These are phyloP conservation scores for Inonotus obliquus DNA, from an alignment of 1,284 basidiomycete species.

Conservation along the genomic window DNA sequence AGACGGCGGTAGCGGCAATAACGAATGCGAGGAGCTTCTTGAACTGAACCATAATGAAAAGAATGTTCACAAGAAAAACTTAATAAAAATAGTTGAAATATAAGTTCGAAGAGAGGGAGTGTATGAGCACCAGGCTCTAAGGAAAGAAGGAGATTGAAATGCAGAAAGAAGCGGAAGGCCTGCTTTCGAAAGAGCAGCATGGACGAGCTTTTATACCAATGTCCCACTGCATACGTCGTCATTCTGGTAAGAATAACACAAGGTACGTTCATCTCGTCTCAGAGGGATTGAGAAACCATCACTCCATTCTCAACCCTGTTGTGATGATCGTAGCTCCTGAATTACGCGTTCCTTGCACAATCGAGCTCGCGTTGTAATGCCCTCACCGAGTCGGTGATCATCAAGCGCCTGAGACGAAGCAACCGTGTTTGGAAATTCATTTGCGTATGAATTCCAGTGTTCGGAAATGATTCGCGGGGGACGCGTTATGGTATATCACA, in stretches of 20 bases:
- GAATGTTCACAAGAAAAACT: not conserved
- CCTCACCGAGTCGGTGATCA: too few relatives aligned
- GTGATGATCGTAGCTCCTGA: not conserved
- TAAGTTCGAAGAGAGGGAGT: not conserved
- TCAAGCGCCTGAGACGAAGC: not conserved
- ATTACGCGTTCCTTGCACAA: not conserved
- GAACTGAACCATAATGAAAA: conserved; percentile 13
- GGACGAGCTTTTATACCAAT: not conserved
- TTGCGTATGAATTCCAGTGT: not conserved
- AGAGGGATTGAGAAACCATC: not conserved
- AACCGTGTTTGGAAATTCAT: not conserved
- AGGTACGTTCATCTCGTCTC: not conserved
- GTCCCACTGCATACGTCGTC: not conserved
- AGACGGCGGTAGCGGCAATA: conserved; percentile 13
- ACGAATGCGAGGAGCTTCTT: conserved; percentile 9
- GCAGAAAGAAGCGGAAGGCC: not conserved
- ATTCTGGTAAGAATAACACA: not conserved
- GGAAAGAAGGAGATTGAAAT: not conserved
- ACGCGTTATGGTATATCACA: not conserved
- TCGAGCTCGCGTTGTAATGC: too few relatives aligned
- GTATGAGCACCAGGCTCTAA: conserved; percentile 10
- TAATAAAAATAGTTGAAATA: not conserved
- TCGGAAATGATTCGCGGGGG: not conserved
- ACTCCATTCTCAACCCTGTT: not conserved
- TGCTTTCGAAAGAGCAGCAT: not conserved